Conservation (phyloP, 2,329 filamentous ascomycete species). For the Xylaria polymorpha region DNA sequence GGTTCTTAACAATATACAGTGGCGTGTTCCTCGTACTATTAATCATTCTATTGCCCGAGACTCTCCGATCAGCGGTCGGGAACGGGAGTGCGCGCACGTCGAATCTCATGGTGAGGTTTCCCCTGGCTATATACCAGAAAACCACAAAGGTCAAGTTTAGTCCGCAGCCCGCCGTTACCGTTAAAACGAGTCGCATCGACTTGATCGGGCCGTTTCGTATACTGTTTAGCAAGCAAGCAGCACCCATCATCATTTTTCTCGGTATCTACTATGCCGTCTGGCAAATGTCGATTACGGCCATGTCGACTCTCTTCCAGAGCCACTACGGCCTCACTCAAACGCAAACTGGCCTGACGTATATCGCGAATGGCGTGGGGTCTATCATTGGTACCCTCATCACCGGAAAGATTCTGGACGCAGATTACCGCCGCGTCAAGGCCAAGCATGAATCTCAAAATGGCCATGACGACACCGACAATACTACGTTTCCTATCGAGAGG, state of each 20-base stretch:
- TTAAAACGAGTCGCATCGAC: constrained; percentile 54
- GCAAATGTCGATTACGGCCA: constrained; percentile 66
- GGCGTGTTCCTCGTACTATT: constrained; percentile 55
- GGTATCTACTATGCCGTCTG: constrained; percentile 64
- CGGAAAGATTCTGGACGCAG: constrained; percentile 63
- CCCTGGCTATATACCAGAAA: constrained; percentile 51
- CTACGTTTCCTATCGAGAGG: constrained; percentile 60
- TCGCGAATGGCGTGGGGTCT: constrained; percentile 66
- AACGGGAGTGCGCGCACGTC: constrained; percentile 52
- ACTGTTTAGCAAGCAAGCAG: constrained; percentile 57
- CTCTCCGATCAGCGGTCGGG: constrained; percentile 57
- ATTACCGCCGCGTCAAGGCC: constrained; percentile 59
- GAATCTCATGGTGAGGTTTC: constrained; percentile 44
- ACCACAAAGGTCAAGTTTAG: constrained; percentile 45
- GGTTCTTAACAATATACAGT: constrained; percentile 61
- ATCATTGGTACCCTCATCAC: constrained; percentile 64
- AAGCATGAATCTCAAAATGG: constrained; percentile 42
- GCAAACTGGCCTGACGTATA: constrained; percentile 63
- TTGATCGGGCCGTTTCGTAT: constrained; percentile 59
- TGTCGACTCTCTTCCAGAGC: constrained; percentile 60
- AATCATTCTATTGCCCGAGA: constrained; percentile 60
- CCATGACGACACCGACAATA: constrained; percentile 21
- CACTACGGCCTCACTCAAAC: constrained; percentile 57
- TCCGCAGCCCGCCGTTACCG: constrained; percentile 20
- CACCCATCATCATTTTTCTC: constrained; percentile 60